These are phyloP conservation scores for Nectriaceae sp. DNA, from an alignment of 2,329 filamentous ascomycete genomes.

Conservation along the genomic window DNA sequence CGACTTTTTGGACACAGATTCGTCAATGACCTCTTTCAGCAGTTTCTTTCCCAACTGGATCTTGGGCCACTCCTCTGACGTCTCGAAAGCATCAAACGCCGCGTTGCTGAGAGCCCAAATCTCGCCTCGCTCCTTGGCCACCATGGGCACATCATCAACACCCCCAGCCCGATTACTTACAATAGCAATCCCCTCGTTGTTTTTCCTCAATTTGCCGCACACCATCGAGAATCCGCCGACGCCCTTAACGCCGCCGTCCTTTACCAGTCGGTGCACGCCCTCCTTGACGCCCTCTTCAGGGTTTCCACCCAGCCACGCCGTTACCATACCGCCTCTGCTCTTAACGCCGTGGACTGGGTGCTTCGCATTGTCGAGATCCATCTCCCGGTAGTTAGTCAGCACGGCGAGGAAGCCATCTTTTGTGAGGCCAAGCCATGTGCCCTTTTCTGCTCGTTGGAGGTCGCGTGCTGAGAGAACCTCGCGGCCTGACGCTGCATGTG, in stretches of 20 bases:
- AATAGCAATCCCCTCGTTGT: constrained; percentile 57
- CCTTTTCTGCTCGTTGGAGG: constrained; percentile 61
- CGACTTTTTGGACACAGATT: constrained; percentile 38
- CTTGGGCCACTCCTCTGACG: constrained; percentile 60
- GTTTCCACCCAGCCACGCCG: constrained; percentile 58
- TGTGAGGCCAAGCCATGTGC: constrained; percentile 68
- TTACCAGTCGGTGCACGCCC: constrained; percentile 55
- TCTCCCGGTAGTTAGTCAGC: constrained; percentile 68
- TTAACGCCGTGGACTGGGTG: constrained; percentile 56
- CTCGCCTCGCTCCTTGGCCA: constrained; percentile 52
- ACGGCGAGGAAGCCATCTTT: constrained; percentile 61
- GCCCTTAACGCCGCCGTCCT: constrained; percentile 55
- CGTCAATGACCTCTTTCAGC: constrained; percentile 44
- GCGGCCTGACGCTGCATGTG: constrained; percentile 41
- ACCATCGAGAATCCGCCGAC: constrained; percentile 68
- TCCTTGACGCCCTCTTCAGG: constrained; percentile 48
- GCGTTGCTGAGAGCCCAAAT: constrained; percentile 66
- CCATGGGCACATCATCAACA: constrained; percentile 57
- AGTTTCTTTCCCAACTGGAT: constrained; percentile 53
- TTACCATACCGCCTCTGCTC: constrained; percentile 66
- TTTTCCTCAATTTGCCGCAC: constrained; percentile 59
- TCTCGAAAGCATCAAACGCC: constrained; percentile 46
- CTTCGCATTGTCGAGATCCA: constrained; percentile 46
- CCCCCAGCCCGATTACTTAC: constrained; percentile 62
- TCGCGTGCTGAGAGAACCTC: constrained; percentile 62